Conservation (phyloP, 1,284 basidiomycete genomes). For the Rhodotorula sp. region DNA sequence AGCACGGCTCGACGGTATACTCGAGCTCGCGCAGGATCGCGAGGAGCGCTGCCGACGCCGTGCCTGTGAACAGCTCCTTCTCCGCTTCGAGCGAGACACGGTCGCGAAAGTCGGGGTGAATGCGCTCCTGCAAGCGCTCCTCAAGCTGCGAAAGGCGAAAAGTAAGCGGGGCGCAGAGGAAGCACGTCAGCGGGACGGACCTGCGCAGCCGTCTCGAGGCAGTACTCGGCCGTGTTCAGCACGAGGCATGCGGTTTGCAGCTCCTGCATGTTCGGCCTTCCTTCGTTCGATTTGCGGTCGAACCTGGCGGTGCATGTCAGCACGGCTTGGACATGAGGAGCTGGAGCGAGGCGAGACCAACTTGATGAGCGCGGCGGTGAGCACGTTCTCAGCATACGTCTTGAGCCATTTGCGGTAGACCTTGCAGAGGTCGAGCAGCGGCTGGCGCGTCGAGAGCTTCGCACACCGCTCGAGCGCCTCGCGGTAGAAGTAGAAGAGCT, state of each 20-base stretch:
- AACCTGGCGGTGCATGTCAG: slow-evolving; percentile 43
- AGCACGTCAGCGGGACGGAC: slow-evolving; percentile 51
- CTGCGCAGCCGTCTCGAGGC: slow-evolving; percentile 85
- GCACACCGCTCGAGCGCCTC: slow-evolving; percentile 93
- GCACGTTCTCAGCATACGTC: slow-evolving; percentile 77
- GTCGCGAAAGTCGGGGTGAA: slow-evolving; percentile 72
- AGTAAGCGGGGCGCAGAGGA: too few species aligned
- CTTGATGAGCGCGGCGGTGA: slow-evolving; percentile 33
- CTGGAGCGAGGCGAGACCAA: slow-evolving; percentile 5
- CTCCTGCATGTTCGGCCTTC: slow-evolving; percentile 70
- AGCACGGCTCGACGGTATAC: slow-evolving; percentile 70
- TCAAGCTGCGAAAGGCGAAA: slow-evolving; percentile 67
- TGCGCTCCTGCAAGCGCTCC: slow-evolving; percentile 81
- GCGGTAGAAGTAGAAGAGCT: slow-evolving; percentile 95
- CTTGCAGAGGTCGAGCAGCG: slow-evolving; percentile 73
- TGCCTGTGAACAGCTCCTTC: slow-evolving; percentile 83
- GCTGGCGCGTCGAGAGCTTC: slow-evolving; percentile 64
- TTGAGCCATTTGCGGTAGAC: slow-evolving; percentile 91
- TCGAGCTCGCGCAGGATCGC: slow-evolving; percentile 81
- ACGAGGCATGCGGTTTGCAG: slow-evolving; percentile 78
- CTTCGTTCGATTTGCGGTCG: slow-evolving; percentile 70
- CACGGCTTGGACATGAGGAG: too few species aligned
- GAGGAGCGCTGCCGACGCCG: slow-evolving; percentile 77
- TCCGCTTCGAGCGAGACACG: slow-evolving; percentile 81
- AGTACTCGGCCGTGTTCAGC: slow-evolving; percentile 98